Conservation (phyloP, 208 protist genomes). For the Leishmania arabica region DNA sequence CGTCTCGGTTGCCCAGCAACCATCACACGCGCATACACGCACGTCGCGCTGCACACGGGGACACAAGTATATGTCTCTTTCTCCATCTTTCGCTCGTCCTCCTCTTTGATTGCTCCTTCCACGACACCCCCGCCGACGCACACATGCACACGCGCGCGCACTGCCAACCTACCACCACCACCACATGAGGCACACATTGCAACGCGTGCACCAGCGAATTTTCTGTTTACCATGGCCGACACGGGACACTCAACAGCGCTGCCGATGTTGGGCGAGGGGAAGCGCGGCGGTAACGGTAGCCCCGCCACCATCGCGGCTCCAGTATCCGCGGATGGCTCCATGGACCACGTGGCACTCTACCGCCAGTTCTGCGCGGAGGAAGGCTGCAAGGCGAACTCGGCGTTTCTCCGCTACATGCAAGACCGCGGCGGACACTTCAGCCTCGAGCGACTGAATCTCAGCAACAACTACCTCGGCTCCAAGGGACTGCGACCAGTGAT, state of each 20-base stretch:
- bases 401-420: constrained; percentile 71
- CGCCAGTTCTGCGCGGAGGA: constrained; percentile 75
- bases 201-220: neutral
- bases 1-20: neutral
- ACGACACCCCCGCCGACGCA: neutral
- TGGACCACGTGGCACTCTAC: constrained; percentile 69
- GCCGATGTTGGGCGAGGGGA: neutral
- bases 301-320: constrained; percentile 2
- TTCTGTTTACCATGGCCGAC: neutral
- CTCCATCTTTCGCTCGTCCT: neutral
- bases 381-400: constrained; percentile 80
- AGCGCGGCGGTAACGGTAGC: neutral
- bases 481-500: constrained; percentile 85
- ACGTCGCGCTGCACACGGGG: neutral
- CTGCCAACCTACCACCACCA: neutral
- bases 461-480: constrained; percentile 89
- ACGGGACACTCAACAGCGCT: constrained; percentile 4
- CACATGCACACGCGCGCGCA: neutral
- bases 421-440: constrained; percentile 25
- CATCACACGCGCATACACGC: constrained; percentile 1
- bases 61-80: neutral
- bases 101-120: neutral
- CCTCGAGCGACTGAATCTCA: constrained; percentile 53
- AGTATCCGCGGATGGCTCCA: constrained; percentile 5
- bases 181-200: neutral